A percentile compares a stretch with the other conserved stretches of the same genome.
Evolutionary conservation across 306 rosid species (phyloP).

Genomic region (Abrus pulchellus): DNA sequence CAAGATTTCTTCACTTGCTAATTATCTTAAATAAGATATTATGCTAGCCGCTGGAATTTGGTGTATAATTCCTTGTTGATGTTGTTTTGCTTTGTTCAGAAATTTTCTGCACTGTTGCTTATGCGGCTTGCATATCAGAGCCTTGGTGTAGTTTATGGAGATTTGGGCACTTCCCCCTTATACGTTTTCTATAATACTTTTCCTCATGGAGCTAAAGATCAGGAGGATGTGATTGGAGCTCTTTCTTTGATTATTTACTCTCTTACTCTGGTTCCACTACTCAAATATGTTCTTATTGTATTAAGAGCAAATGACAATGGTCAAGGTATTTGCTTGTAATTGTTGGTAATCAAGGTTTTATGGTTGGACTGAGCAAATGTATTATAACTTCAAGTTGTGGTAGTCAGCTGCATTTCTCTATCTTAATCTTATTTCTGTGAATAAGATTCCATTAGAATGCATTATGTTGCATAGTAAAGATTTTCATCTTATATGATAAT

Average conservation of each 20-base stretch:
- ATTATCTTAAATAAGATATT: neutral
- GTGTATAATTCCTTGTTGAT: slow-evolving; percentile 48
- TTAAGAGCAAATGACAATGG: slow-evolving; percentile 96
- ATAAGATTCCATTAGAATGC: neutral
- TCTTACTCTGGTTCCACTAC: slow-evolving; percentile 88
- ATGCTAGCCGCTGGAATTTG: slow-evolving; percentile 9
- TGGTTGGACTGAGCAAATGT: slow-evolving; percentile 21
- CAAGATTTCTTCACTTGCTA: neutral
- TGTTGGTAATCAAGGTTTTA: slow-evolving; percentile 22
- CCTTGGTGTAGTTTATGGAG: slow-evolving; percentile 97
- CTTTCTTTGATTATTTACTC: slow-evolving; percentile 96
- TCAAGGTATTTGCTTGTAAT: slow-evolving; percentile 74
- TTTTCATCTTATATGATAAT: slow-evolving; percentile 21
- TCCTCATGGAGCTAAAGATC: slow-evolving; percentile 66
- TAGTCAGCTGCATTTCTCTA: slow-evolving; percentile 2
- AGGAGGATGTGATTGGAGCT: slow-evolving; percentile 88
- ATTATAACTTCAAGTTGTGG: neutral
- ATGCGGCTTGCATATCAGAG: slow-evolving; percentile 93
- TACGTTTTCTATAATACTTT: slow-evolving; percentile 94
- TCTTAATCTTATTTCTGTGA: slow-evolving; percentile 11
- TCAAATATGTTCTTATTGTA: slow-evolving; percentile 87
- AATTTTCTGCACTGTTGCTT: slow-evolving; percentile 78
- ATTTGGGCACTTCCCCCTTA: slow-evolving; percentile 96
- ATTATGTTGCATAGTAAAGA: neutral
- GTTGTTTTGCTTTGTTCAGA: slow-evolving; percentile 61